Evolutionary conservation across 2,329 filamentous ascomycete genomes (phyloP), one percentile per base, ranked within the genome.

Genomic region (Colletotrichum liaoningense): DNA sequence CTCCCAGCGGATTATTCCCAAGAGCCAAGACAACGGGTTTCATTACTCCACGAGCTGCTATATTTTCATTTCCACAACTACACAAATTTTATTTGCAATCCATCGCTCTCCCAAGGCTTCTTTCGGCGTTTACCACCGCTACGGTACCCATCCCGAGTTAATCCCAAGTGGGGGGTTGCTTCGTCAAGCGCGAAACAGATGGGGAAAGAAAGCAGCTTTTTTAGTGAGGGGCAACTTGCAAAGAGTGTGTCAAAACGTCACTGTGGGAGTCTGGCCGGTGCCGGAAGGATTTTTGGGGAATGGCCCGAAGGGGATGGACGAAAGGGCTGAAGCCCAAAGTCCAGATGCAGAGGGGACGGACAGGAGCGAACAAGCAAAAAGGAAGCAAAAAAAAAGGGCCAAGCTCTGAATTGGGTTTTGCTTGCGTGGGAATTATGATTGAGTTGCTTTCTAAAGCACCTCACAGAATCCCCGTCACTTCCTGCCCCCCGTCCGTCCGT

Each of bases 111-210:
- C 26, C 46, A 62, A 42, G n/a, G 5, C 22, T 60, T 42, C 38
- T 42, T 35, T 35, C 57, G 33, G 11, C 14, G 26, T 35, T 19
- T 65, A 30, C 59, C 24, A 28, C n/a, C 19, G 33, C 38, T 19
- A 55, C 38, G 38, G 26, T 35, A 62, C 54, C 30, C 33, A 73
- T 59, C 58, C 26, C 60, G 16, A 46, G 56, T 54, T 30, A 54
- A 57, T 57, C 60, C 60, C 67, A 57, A 73, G 60, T 73, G 56
- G 65, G 58, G 58, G 24, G 24, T 30, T 68, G n/a, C 9, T 26
- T 64, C 42, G 66, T 52, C 67, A 66, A 70, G 67, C 55, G 28
- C 67, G 60, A 56, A 68, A 72, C 49, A 38, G 22, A 72, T 19
- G 42, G 57, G 69, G 57, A 59, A 35, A n/a, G 58, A 56, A 66